Evolutionary conservation across 2,329 filamentous ascomycete genomes (phyloP).

Genomic region (Intubia oerlemansii): DNA sequence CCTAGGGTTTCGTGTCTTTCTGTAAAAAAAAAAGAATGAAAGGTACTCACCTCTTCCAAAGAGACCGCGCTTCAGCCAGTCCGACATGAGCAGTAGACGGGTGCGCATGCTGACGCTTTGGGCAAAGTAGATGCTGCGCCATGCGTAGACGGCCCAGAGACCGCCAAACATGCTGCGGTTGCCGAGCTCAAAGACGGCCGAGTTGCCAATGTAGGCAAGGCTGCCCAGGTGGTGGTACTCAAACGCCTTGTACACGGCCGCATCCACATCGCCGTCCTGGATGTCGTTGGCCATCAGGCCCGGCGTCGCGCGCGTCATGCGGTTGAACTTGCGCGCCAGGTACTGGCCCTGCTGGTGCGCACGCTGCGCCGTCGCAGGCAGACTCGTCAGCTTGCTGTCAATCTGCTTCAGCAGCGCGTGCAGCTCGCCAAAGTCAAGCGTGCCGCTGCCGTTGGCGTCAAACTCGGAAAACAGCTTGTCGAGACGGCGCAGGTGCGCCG

Average conservation of each 20-base stretch:
- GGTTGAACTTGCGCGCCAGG: conserved; percentile 84
- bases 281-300: conserved; percentile 64
- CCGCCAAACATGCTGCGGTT: conserved; percentile 66
- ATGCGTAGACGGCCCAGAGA: conserved; percentile 82
- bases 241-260: conserved; percentile 83
- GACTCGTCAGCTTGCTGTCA: conserved; percentile 79
- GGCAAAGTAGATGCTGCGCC: conserved; percentile 91
- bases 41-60: conserved; percentile 90
- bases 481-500: conserved; percentile 66
- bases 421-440: conserved; percentile 83
- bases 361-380: conserved; percentile 88
- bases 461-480: conserved; percentile 84
- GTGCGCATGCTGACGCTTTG: conserved; percentile 91
- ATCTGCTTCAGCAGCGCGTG: conserved; percentile 77
- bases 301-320: conserved; percentile 56
- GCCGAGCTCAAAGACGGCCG: conserved; percentile 78
- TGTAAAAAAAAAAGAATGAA: no score
- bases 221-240: conserved; percentile 84
- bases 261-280: conserved; percentile 74
- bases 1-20: no score
- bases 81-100: conserved; percentile 78
- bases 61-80: conserved; percentile 90
- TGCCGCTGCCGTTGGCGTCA: conserved; percentile 82
- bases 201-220: conserved; percentile 89
- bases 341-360: conserved; percentile 93